Evolutionary conservation across 306 rosid genomes (phyloP).

Genomic region (Begonia loranthoides): DNA sequence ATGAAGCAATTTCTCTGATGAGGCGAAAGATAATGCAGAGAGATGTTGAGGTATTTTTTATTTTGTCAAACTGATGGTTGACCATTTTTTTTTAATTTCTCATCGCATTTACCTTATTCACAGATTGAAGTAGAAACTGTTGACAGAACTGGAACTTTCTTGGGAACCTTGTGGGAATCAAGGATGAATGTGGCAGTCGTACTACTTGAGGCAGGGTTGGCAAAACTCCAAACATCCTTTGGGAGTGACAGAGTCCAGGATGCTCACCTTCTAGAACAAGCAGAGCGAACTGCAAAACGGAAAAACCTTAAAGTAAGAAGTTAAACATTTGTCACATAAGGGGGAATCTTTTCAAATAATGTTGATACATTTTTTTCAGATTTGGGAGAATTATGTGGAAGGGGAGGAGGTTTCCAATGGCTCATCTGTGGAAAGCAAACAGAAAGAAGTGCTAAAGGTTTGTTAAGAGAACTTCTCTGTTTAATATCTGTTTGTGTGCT

Average conservation of each 20-base stretch:
- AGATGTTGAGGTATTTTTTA: slow-evolving; percentile 73
- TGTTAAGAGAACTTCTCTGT: slow-evolving; percentile 9
- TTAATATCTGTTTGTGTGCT: slow-evolving; percentile 4
- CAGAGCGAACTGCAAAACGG: slow-evolving; percentile 71
- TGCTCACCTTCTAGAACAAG: slow-evolving; percentile 68
- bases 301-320: slow-evolving; percentile 76
- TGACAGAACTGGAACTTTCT: slow-evolving; percentile 85
- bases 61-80: slow-evolving; percentile 4
- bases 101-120: slow-evolving; percentile 8
- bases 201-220: slow-evolving; percentile 91
- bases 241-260: slow-evolving; percentile 86
- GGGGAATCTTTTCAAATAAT: slow-evolving; percentile 10
- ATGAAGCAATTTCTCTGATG: slow-evolving; percentile 93
- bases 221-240: slow-evolving; percentile 77
- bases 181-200: slow-evolving; percentile 52
- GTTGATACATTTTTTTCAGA: slow-evolving; percentile 38
- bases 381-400: slow-evolving; percentile 94
- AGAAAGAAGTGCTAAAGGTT: slow-evolving; percentile 95
- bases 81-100: not conserved
- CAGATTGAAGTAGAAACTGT: slow-evolving; percentile 96
- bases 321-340: not conserved
- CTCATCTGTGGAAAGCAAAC: slow-evolving; percentile 55
- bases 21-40: slow-evolving; percentile 96
- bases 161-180: slow-evolving; percentile 96
- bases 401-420: slow-evolving; percentile 84